Percentiles rank a stretch among this genome's conserved stretches.
phyloP scores from a whole-genome alignment of 208 protist species.

The Leishmania tropica region DNA sequence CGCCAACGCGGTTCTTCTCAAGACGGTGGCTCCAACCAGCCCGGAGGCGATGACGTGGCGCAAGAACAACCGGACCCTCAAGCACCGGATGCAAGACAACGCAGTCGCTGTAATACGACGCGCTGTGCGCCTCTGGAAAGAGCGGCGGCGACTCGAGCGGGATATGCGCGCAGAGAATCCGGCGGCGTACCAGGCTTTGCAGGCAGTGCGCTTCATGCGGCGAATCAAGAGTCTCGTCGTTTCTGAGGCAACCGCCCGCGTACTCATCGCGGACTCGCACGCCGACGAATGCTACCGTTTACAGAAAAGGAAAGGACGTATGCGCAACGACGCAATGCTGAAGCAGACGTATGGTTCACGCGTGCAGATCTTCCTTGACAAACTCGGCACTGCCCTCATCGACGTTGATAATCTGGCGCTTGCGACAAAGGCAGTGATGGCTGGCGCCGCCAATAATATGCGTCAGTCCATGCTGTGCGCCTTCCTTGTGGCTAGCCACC shows the following conservation, averaged over 20 bases:
- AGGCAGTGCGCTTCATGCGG: slow-evolving; percentile 34
- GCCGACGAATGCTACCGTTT: slow-evolving; percentile 50
- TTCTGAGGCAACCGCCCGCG: slow-evolving; percentile 45
- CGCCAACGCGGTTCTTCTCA: slow-evolving; percentile 42
- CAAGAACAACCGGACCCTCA: slow-evolving; percentile 51
- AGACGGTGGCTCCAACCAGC: slow-evolving; percentile 26
- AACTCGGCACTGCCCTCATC: slow-evolving; percentile 30
- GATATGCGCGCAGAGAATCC: slow-evolving; percentile 33
- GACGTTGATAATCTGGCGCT: slow-evolving; percentile 37
- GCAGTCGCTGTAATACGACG: slow-evolving; percentile 47
- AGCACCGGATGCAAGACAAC: slow-evolving; percentile 37
- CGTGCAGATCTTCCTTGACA: slow-evolving; percentile 48
- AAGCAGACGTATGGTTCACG: slow-evolving; percentile 51
- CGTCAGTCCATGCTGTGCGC: slow-evolving; percentile 14
- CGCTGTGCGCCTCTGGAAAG: slow-evolving; percentile 56
- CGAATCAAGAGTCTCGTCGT: slow-evolving; percentile 48
- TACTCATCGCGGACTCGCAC: slow-evolving; percentile 51
- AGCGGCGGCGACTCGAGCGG: slow-evolving; percentile 35
- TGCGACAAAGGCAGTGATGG: slow-evolving; percentile 27
- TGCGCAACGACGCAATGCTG: slow-evolving; percentile 55
- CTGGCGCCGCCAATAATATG: slow-evolving; percentile 18
- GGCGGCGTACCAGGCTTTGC: slow-evolving; percentile 34
- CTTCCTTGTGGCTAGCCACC: slow-evolving; percentile 37
- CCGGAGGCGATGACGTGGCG: slow-evolving; percentile 53
- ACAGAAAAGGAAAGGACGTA: slow-evolving; percentile 36